These are phyloP conservation scores for Neopestalotiopsis clavispora DNA, from an alignment of 2,329 filamentous ascomycete genomes.

Conservation along the genomic window DNA sequence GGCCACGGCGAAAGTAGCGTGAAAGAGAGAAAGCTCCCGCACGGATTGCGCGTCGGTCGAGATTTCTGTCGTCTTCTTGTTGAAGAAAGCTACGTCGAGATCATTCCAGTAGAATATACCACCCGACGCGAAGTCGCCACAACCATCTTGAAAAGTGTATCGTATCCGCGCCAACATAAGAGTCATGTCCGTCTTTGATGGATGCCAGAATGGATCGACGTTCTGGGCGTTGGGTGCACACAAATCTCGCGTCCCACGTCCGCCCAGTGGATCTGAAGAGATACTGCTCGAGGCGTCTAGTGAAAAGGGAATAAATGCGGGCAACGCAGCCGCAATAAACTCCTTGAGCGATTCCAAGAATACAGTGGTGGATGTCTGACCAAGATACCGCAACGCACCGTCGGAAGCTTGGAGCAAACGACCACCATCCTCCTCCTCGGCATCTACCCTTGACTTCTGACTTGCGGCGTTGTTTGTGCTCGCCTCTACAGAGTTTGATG, in stretches of 20 bases:
- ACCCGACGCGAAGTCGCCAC: slow-evolving; percentile 45
- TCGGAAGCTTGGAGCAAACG: slow-evolving; percentile 49
- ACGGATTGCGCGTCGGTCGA: slow-evolving; percentile 25
- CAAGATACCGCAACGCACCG: slow-evolving; percentile 51
- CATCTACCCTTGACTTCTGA: neutral
- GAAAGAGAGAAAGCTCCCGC: slow-evolving; percentile 49
- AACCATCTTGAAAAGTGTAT: slow-evolving; percentile 51
- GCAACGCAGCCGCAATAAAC: slow-evolving; percentile 47
- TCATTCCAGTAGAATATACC: slow-evolving; percentile 56
- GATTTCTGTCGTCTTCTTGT: slow-evolving; percentile 23
- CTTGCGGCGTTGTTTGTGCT: slow-evolving; percentile 16
- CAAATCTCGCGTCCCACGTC: slow-evolving; percentile 53
- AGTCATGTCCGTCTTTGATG: slow-evolving; percentile 40
- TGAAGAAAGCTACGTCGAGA: slow-evolving; percentile 33
- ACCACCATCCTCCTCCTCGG: slow-evolving; percentile 38
- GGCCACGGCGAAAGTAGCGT: slow-evolving; percentile 50
- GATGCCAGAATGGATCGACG: slow-evolving; percentile 46
- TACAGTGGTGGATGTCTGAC: slow-evolving; percentile 54
- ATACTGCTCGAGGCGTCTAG: slow-evolving; percentile 24
- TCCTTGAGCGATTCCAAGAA: slow-evolving; percentile 55
- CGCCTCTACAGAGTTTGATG: slow-evolving; percentile 9
- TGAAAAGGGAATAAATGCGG: slow-evolving; percentile 34
- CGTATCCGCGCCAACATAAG: slow-evolving; percentile 46
- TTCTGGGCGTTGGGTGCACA: slow-evolving; percentile 42
- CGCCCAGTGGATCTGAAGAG: slow-evolving; percentile 48